Evolutionary conservation across 257 asterid genomes (phyloP).

Genomic region (Perilla frutescens): DNA sequence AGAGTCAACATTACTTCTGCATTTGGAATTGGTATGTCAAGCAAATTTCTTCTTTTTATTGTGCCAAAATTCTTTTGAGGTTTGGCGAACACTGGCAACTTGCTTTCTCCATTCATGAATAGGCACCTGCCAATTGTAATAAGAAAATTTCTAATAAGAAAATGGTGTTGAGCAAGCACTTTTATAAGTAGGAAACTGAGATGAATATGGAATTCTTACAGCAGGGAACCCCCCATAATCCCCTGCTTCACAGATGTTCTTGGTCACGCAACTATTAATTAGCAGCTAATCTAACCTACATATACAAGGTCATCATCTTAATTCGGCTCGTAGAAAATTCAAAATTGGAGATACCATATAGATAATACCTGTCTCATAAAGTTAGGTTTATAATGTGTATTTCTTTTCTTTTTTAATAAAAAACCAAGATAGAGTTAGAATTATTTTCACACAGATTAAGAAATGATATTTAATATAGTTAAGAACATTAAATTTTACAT

Average conservation of each 20-base stretch:
- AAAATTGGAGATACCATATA: background rate
- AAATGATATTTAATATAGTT: background rate
- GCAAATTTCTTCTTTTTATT: constrained; percentile 24
- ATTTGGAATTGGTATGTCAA: background rate
- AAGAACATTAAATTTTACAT: background rate
- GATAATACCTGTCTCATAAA: background rate
- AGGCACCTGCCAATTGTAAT: constrained; percentile 57
- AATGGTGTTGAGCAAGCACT: background rate
- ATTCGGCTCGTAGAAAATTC: background rate
- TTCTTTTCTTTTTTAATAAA: background rate
- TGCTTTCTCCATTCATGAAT: constrained; percentile 84
- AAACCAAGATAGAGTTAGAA: background rate
- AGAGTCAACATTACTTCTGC: background rate
- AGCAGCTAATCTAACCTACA: constrained; percentile 91
- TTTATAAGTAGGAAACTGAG: constrained; percentile 13
- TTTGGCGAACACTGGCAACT: constrained; percentile 55
- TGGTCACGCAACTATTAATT: constrained; percentile 70
- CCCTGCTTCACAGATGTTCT: constrained; percentile 78
- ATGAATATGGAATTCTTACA: constrained; percentile 54
- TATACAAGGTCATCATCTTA: constrained; percentile 16
- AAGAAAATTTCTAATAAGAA: background rate
- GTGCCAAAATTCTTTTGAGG: constrained; percentile 39
- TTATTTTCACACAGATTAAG: background rate
- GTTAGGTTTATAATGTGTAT: background rate
- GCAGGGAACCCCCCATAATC: constrained; percentile 99